phyloP scores from a whole-genome alignment of 2,329 filamentous ascomycete genomes.

The Xylaria sp. region DNA sequence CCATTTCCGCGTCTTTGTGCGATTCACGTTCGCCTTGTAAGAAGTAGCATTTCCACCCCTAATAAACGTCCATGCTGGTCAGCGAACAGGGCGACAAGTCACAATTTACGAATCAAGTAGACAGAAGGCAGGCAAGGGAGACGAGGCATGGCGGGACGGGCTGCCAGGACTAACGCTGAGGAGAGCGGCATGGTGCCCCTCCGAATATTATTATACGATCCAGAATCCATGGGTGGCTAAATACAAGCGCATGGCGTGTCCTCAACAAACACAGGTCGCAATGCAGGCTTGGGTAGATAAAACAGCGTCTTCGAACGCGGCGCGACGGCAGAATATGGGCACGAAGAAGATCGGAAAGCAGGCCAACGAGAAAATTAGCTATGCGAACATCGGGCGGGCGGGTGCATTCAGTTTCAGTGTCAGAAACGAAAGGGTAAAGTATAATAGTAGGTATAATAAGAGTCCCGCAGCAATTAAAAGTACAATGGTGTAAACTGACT shows the following conservation, averaged over 20 bases:
- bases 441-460: not conserved
- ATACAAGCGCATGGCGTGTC: constrained; percentile 22
- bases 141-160: not conserved
- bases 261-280: not conserved
- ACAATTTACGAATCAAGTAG: not conserved
- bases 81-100: constrained; percentile 1
- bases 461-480: constrained; percentile 14
- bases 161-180: constrained; percentile 34
- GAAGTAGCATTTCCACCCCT: constrained; percentile 36
- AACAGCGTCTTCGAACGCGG: not conserved
- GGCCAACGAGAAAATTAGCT: constrained; percentile 7
- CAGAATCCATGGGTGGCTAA: constrained; percentile 39
- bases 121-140: not conserved
- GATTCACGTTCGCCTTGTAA: constrained; percentile 88
- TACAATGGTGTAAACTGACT: constrained; percentile 27
- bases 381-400: constrained; percentile 27
- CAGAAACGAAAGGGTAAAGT: too few species aligned
- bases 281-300: not conserved
- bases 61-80: constrained; percentile 2
- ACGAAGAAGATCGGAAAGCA: constrained; percentile 1
- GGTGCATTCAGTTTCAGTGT: constrained; percentile 2
- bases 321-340: not conserved
- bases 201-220: constrained; percentile 41
- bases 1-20: constrained; percentile 94
- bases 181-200: constrained; percentile 35